A percentile compares a stretch with the other conserved stretches of the same genome.
phyloP scores from a whole-genome alignment of 2,329 filamentous ascomycete genomes.

The Claviceps quebecensis region DNA sequence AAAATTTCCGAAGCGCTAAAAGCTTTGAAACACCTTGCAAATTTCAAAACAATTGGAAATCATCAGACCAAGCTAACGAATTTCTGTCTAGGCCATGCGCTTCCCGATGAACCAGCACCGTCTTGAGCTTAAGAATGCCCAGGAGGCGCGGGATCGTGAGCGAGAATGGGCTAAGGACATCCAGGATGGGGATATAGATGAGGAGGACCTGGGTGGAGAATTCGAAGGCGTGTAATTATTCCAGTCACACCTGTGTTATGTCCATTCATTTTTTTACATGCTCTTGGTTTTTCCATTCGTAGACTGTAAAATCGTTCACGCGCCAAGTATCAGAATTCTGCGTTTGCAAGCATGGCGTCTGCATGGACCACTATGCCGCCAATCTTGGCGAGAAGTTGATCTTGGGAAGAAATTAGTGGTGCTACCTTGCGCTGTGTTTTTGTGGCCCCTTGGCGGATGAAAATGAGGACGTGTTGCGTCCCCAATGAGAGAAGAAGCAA shows the following conservation, averaged over 20 bases:
- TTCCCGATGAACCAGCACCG: constrained; percentile 99
- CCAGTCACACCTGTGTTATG: constrained; percentile 3
- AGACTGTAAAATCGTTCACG: no score
- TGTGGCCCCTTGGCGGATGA: no score
- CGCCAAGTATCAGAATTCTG: no score
- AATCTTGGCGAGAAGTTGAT: no score
- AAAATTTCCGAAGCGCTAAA: not conserved
- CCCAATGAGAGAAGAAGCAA: no score
- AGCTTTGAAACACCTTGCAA: no score
- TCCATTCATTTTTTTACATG: constrained; percentile 5
- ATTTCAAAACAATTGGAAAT: not conserved
- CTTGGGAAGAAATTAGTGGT: no score
- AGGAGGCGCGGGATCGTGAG: constrained; percentile 94
- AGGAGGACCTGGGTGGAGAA: constrained; percentile 88
- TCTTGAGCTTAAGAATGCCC: constrained; percentile 91
- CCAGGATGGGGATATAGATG: constrained; percentile 90
- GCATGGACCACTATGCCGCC: no score
- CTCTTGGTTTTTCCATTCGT: not conserved
- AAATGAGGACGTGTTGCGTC: no score
- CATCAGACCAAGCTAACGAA: constrained; percentile 8
- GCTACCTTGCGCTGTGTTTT: no score
- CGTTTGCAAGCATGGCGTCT: no score
- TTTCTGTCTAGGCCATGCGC: constrained; percentile 62
- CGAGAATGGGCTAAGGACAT: constrained; percentile 98
- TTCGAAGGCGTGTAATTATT: constrained; percentile 77